Percentiles rank a stretch among this genome's conserved stretches.
Evolutionary conservation across 768 basidiomycete species (phyloP).

Genomic region (Kondoa malvinella): DNA sequence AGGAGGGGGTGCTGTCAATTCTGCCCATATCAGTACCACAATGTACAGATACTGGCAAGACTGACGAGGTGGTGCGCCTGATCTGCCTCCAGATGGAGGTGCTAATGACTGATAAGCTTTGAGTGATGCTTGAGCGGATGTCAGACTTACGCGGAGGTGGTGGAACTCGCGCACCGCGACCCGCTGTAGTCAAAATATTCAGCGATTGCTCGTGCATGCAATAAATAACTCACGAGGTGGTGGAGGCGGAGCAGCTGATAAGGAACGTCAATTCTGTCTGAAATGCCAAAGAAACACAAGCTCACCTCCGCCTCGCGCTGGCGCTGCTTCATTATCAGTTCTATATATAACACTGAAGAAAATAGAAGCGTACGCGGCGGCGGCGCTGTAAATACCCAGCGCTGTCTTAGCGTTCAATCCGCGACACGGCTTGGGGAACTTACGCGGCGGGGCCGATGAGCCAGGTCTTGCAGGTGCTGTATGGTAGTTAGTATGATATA

Average conservation of each 20-base stretch:
- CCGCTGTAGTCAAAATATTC: conserved; percentile 5
- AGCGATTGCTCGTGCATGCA: background rate
- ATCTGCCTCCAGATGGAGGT: background rate
- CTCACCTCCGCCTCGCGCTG: background rate
- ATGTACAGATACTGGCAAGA: background rate
- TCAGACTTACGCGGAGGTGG: conserved; percentile 13
- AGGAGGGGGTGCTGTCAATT: no score
- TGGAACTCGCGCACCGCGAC: conserved; percentile 1
- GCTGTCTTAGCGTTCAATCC: background rate
- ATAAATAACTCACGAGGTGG: conserved; percentile 11
- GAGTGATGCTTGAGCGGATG: background rate
- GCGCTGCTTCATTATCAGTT: background rate
- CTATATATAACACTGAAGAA: background rate
- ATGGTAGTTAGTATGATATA: background rate
- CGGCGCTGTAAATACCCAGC: conserved; percentile 7
- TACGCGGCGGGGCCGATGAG: background rate
- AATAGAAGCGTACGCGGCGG: conserved; percentile 10
- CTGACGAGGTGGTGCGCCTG: conserved; percentile 8
- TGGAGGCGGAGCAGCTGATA: conserved; percentile 11
- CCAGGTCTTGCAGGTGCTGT: background rate
- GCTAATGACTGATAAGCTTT: no score
- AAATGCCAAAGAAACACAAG: background rate
- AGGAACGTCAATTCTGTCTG: no score
- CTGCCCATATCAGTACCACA: no score
- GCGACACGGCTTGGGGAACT: background rate